Conservation (phyloP, 2,329 filamentous ascomycete species). For the Ilyonectria mors-panacis region DNA sequence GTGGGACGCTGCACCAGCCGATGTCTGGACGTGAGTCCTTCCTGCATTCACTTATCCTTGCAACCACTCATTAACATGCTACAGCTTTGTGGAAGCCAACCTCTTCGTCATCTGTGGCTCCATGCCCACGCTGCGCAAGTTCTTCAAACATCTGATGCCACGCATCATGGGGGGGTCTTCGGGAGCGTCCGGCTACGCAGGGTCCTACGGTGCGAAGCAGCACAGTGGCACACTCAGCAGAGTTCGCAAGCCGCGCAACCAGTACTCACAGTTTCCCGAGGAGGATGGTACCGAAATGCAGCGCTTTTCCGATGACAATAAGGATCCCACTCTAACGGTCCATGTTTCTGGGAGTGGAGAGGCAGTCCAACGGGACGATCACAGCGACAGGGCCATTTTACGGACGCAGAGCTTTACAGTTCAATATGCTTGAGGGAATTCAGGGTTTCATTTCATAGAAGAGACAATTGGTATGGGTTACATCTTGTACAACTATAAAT, state of each 20-base stretch:
- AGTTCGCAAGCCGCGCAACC: conserved; percentile 33
- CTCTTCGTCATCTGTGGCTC: conserved; percentile 58
- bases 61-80: neutral
- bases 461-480: neutral
- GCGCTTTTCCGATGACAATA: conserved; percentile 27
- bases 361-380: conserved; percentile 34
- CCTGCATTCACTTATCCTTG: conserved; percentile 22
- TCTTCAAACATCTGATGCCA: conserved; percentile 53
- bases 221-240: conserved; percentile 29
- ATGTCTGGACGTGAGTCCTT: conserved; percentile 48
- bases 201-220: conserved; percentile 24
- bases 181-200: conserved; percentile 6
- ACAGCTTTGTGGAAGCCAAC: conserved; percentile 56
- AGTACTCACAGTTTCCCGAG: conserved; percentile 37
- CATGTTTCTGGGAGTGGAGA: conserved; percentile 24
- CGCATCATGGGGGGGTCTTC: conserved; percentile 42
- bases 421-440: conserved; percentile 31
- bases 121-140: conserved; percentile 56
- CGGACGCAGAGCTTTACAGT: conserved; percentile 45
- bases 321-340: conserved; percentile 24
- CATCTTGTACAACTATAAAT: neutral
- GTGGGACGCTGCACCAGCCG: conserved; percentile 49
- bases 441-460: neutral
- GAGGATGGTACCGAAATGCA: conserved; percentile 34
- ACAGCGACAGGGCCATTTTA: conserved; percentile 47